These are phyloP conservation scores for Sugiyamaella lignohabitans DNA, from an alignment of 805 yeast genomes.

Conservation along the genomic window DNA sequence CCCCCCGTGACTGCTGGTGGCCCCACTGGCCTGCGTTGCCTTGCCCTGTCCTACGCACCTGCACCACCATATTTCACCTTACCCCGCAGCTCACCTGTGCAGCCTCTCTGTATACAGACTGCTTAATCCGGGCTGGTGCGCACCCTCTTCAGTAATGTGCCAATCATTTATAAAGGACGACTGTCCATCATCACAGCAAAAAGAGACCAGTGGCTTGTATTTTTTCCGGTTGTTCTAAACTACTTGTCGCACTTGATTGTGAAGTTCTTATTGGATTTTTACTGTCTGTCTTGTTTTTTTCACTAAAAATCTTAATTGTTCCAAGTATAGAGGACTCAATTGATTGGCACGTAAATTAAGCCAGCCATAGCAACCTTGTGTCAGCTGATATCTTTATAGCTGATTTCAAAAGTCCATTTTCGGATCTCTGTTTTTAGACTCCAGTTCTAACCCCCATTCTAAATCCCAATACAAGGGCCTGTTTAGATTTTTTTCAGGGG, in stretches of 20 bases:
- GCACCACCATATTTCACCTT: neutral
- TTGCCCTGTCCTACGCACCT: neutral
- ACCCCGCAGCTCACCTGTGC: neutral
- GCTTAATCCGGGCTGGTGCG: neutral
- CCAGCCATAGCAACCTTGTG: too few species aligned
- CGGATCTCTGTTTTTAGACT: too few species aligned
- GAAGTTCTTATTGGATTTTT: neutral
- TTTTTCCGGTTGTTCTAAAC: neutral
- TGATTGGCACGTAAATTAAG: too few species aligned
- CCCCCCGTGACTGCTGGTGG: too few species aligned
- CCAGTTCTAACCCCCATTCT: too few species aligned
- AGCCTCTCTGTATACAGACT: neutral
- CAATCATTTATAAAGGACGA: neutral
- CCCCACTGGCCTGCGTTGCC: neutral
- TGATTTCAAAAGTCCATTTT: too few species aligned
- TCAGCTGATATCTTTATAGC: too few species aligned
- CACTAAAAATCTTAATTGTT: neutral
- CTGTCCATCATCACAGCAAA: too few species aligned
- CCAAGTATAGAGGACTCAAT: too few species aligned
- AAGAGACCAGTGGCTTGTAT: neutral
- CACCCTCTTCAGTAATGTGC: neutral
- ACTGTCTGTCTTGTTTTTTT: neutral
- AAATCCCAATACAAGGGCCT: too few species aligned
- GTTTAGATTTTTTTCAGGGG: too few species aligned
- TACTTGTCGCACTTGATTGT: too few species aligned